Percentiles rank a stretch among this genome's conserved stretches.
Evolutionary conservation across 768 basidiomycete genomes (phyloP).

Genomic region (Boletus rex-veris): DNA sequence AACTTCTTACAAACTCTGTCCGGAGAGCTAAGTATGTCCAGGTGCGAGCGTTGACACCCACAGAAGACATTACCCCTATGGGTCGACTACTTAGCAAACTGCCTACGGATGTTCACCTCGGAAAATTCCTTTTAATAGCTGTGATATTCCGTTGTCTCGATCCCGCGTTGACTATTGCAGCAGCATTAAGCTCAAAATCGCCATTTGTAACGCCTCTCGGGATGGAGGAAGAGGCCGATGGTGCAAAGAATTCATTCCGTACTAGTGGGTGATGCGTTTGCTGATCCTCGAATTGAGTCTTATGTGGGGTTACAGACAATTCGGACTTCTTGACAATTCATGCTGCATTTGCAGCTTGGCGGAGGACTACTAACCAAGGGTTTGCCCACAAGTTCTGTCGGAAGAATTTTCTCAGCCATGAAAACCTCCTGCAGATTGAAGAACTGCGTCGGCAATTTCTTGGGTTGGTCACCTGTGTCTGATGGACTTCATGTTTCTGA

Average conservation of each 20-base stretch:
- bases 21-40: conserved; percentile 23
- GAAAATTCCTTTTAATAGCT: conserved; percentile 86
- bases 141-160: conserved; percentile 87
- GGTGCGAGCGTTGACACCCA: conserved; percentile 81
- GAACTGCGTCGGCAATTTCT: conserved; percentile 90
- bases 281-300: neutral
- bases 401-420: conserved; percentile 77
- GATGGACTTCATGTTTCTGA: conserved; percentile 5
- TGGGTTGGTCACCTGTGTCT: conserved; percentile 40
- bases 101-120: conserved; percentile 93
- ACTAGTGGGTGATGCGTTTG: conserved; percentile 46
- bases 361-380: conserved; percentile 59
- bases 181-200: conserved; percentile 87
- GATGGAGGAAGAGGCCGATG: conserved; percentile 79
- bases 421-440: conserved; percentile 95
- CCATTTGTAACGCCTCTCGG: conserved; percentile 91
- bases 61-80: conserved; percentile 93
- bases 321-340: conserved; percentile 94
- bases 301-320: conserved; percentile 54
- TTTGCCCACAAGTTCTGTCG: conserved; percentile 75
- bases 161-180: conserved; percentile 95
- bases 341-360: conserved; percentile 86
- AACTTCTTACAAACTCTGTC: neutral
- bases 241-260: conserved; percentile 77
- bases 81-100: conserved; percentile 86